Evolutionary conservation across 345 rosid genomes (phyloP), one percentile per base, ranked within the genome.

Genomic region (Rhizophora apiculata): DNA sequence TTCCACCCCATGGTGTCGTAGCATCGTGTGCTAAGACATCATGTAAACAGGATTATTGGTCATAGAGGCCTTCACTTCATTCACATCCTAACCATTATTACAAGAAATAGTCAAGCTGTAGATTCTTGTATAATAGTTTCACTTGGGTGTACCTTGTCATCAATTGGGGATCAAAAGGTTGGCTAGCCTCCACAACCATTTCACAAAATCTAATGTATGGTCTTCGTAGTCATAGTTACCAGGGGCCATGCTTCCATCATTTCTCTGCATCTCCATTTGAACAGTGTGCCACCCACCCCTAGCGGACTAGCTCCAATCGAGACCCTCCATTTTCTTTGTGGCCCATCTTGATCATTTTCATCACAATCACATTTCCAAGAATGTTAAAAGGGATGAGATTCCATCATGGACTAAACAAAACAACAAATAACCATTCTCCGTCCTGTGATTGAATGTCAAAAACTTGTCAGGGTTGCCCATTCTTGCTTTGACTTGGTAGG

Each of bases 211-310:
- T 36, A 8, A 8, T 36, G 39, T 36, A 6, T 20, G 27, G 30
- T 37, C 43, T 27, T 39, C 6, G 49, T 27, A 63, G 63, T 71
- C 68, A 71, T 72, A 43, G 32, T 55, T 16, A 46, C 1, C 16
- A 49, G 27, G 64, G 67, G 37, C 48, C 70, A 62, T 67, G 56
- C 67, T 52, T 67, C 43, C 66, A 74, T 74, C 63, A 70, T 66
- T 73, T 55, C 52, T 68, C 46, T 68, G 37, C 21, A 43, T 63
- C 64, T 60, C 63, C 60, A 71, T 63, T 64, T 55, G 60, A 51
- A 74, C 29, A 67, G 66, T 68, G 74, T 77, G 74, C 56, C 79
- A 75, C 59, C 49, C 60, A 21, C 21, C 27, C 60, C 2, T 21
- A 31, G 32, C 32, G 4, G 32, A 31, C 32, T 63, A 63, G 74